Evolutionary conservation across 75 land plant species (phyloP).

Genomic region (Pseudotsuga menziesii): DNA sequence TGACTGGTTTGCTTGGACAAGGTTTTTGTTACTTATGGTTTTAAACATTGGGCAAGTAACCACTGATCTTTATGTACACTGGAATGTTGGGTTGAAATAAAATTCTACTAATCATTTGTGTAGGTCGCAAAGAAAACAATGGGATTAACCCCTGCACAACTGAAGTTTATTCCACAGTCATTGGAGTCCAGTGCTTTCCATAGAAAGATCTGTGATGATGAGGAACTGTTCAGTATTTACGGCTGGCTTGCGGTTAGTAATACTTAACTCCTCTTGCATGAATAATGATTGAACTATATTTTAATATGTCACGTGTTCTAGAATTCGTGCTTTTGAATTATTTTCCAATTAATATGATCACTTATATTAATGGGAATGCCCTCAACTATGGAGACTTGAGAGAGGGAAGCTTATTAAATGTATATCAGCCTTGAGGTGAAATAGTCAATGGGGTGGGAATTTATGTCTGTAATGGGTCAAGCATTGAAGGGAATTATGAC

Average conservation of each 20-base stretch:
- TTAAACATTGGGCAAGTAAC: background rate
- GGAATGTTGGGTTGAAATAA: background rate
- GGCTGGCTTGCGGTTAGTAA: conserved; percentile 81
- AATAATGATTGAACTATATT: too few species aligned
- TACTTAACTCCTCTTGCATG: background rate
- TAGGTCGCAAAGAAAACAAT: conserved; percentile 85
- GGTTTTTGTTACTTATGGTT: background rate
- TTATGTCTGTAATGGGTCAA: too few species aligned
- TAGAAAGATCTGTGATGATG: conserved; percentile 66
- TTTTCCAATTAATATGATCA: too few species aligned
- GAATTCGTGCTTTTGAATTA: too few species aligned
- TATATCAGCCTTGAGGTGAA: too few species aligned
- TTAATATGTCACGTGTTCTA: too few species aligned
- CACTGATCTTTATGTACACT: background rate
- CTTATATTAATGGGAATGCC: too few species aligned
- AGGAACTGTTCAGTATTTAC: conserved; percentile 72
- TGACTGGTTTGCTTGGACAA: background rate
- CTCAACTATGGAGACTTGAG: too few species aligned
- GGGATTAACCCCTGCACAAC: conserved; percentile 59
- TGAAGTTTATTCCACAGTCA: conserved; percentile 67
- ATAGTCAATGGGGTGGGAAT: too few species aligned
- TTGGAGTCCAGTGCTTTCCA: conserved; percentile 73
- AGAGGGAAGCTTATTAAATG: too few species aligned
- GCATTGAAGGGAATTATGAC: too few species aligned
- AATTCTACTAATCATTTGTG: conserved; percentile 6